These are phyloP conservation scores for Ogataea ganodermae DNA, from an alignment of 805 yeast species.

Conservation along the genomic window DNA sequence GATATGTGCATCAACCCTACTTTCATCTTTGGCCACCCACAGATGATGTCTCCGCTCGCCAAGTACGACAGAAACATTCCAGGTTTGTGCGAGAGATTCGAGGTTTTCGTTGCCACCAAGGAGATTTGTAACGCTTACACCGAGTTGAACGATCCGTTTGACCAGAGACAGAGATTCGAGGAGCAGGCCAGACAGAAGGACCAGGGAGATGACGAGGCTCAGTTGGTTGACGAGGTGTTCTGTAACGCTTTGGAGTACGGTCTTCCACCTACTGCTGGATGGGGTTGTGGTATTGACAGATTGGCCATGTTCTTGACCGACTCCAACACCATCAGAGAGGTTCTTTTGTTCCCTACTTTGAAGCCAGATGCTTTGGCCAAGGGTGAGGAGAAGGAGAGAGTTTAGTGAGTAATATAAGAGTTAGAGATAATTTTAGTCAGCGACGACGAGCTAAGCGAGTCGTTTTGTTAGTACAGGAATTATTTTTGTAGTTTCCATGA, in stretches of 20 bases:
- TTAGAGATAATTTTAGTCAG: too few species aligned
- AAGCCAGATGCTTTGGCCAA: slow-evolving; percentile 74
- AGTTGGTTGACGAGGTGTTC: slow-evolving; percentile 93
- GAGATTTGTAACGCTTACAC: slow-evolving; percentile 98
- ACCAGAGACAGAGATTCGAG: slow-evolving; percentile 95
- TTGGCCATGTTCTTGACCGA: slow-evolving; percentile 96
- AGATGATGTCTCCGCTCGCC: slow-evolving; percentile 99
- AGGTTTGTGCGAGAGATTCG: slow-evolving; percentile 97
- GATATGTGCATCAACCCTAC: slow-evolving; percentile 95
- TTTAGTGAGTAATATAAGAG: too few species aligned
- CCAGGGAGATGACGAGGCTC: slow-evolving; percentile 99
- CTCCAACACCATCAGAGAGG: slow-evolving; percentile 97
- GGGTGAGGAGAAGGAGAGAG: slow-evolving; percentile 34
- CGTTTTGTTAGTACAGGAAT: too few species aligned
- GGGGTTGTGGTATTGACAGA: slow-evolving; percentile 99
- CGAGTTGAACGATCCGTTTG: slow-evolving; percentile 98
- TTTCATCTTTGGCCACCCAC: slow-evolving; percentile 97
- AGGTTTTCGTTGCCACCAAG: slow-evolving; percentile 97
- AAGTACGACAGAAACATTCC: slow-evolving; percentile 90
- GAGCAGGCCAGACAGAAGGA: slow-evolving; percentile 99
- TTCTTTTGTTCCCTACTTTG: slow-evolving; percentile 95
- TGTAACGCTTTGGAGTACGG: slow-evolving; percentile 98
- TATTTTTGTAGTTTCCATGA: too few species aligned
- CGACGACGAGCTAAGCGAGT: not conserved
- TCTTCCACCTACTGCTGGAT: slow-evolving; percentile 98